Conservation (phyloP, 768 basidiomycete species). For the Amanita molliuscula region DNA sequence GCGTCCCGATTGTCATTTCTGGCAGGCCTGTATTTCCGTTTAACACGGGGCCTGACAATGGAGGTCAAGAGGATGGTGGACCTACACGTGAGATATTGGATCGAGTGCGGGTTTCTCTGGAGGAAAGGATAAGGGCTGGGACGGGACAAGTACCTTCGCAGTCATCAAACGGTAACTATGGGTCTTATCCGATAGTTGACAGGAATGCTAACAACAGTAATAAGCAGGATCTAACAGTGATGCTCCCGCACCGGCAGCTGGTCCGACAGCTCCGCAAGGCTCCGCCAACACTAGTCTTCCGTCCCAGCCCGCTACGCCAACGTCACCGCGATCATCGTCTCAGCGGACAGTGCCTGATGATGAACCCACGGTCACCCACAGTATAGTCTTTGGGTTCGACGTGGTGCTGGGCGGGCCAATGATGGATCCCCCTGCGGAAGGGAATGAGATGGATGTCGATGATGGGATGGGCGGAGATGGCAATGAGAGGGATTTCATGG, state of each 20-base stretch:
- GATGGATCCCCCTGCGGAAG: not conserved
- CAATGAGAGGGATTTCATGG: not conserved
- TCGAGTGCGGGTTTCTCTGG: not conserved
- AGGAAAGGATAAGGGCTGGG: not conserved
- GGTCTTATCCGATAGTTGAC: not conserved
- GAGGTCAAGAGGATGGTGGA: not conserved
- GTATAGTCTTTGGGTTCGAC: conserved; percentile 10
- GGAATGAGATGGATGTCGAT: conserved; percentile 2
- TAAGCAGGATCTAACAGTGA: not conserved
- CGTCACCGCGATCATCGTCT: not conserved
- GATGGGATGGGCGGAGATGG: not conserved
- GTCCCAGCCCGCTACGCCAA: not conserved
- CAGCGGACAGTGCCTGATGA: not conserved
- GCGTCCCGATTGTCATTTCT: not conserved
- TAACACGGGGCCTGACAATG: not conserved
- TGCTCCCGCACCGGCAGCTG: not conserved
- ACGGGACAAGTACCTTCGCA: not conserved
- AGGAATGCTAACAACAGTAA: not conserved
- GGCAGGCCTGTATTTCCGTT: not conserved
- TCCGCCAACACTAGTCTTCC: not conserved
- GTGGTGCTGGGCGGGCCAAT: conserved; percentile 9
- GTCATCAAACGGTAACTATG: not conserved
- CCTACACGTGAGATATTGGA: not conserved
- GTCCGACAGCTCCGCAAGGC: not conserved
- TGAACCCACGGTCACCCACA: conserved; percentile 1